A percentile compares a stretch with the other conserved stretches of the same genome.
Conservation (phyloP, 331 rosid species). For the Dryas integrifolia region DNA sequence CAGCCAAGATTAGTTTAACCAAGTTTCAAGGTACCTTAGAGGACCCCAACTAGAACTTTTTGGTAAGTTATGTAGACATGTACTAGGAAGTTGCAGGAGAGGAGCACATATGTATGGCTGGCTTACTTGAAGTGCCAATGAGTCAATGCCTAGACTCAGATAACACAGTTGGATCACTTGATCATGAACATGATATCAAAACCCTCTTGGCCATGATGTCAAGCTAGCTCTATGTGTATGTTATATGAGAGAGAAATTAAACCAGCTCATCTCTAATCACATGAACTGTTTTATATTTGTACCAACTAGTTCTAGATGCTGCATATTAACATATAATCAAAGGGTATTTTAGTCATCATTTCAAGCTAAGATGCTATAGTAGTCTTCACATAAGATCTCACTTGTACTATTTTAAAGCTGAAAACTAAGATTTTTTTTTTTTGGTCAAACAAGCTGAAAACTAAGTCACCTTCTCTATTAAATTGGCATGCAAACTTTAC, state of each 20-base stretch:
- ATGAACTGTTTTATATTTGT: too few species aligned
- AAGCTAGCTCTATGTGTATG: not conserved
- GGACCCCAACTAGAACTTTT: too few species aligned
- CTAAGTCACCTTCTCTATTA: not conserved
- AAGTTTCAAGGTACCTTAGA: not conserved
- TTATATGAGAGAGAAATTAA: not conserved
- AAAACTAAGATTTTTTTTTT: not conserved
- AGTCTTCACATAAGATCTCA: conserved; percentile 12
- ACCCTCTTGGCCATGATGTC: not conserved
- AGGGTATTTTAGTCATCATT: not conserved
- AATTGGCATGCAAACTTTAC: not conserved
- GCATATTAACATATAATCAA: not conserved
- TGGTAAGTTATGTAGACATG: not conserved
- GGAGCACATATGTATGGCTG: not conserved
- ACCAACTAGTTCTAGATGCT: not conserved
- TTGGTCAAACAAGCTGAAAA: not conserved
- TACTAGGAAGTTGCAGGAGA: not conserved
- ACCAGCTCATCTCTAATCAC: not conserved
- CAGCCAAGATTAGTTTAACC: not conserved
- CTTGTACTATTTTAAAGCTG: not conserved
- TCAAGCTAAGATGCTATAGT: not conserved
- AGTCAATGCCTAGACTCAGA: not conserved
- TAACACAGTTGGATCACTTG: not conserved
- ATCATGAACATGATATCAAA: not conserved
- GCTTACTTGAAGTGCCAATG: not conserved